phyloP scores from a whole-genome alignment of 306 rosid species.

The Dalbergia cultrata region DNA sequence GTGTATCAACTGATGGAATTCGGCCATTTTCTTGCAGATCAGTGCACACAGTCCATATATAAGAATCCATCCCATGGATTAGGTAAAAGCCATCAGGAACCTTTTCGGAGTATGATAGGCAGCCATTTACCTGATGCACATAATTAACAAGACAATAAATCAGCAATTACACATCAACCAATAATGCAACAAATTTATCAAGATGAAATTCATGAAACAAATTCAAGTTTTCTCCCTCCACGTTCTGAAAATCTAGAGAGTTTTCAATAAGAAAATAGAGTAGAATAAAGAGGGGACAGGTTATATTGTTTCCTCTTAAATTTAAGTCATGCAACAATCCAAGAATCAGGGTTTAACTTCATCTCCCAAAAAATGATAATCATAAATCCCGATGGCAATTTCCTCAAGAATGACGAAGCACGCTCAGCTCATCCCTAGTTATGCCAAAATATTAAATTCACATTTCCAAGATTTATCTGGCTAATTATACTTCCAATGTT shows the following conservation, averaged over 20 bases:
- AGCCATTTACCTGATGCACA: constrained; percentile 88
- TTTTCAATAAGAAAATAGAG: background rate
- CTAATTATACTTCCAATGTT: constrained; percentile 9
- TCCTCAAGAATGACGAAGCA: constrained; percentile 7
- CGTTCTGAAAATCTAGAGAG: background rate
- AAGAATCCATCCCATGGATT: constrained; percentile 91
- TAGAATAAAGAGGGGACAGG: constrained; percentile 11
- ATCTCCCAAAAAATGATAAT: constrained; percentile 30
- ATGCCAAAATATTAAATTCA: constrained; percentile 15
- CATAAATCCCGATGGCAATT: background rate
- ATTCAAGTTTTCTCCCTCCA: constrained; percentile 29
- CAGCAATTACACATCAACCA: constrained; percentile 38
- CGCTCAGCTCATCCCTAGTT: constrained; percentile 17
- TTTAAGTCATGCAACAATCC: constrained; percentile 25
- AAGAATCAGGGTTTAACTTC: constrained; percentile 17
- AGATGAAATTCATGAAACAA: constrained; percentile 35
- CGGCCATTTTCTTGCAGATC: constrained; percentile 89
- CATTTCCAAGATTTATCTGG: constrained; percentile 20
- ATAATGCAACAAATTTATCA: constrained; percentile 29
- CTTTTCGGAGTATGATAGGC: constrained; percentile 88
- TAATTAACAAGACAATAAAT: constrained; percentile 49
- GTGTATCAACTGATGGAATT: constrained; percentile 83
- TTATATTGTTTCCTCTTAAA: constrained; percentile 6
- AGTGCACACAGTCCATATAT: constrained; percentile 91
- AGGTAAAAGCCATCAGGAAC: constrained; percentile 94